Evolutionary conservation across 108 stramenopile genomes (phyloP), one percentile per base, ranked within the genome.

Genomic region (Discostella stelligeroides): DNA sequence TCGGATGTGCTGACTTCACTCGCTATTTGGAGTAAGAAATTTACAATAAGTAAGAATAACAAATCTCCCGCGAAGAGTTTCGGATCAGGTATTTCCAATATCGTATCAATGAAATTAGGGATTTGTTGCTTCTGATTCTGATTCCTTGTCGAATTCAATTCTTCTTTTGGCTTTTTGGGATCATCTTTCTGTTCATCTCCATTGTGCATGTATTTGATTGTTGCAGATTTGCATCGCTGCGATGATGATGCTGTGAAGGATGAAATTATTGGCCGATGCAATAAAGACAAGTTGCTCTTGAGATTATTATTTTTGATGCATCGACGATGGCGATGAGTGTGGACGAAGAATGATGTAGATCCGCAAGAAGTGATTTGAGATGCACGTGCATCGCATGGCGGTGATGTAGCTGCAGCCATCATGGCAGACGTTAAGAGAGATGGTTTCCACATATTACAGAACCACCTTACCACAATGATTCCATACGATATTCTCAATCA

Each of bases 21-120:
- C 12, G 69, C 69, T 18, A 78, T 70, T 60, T 78, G 76, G 5
- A 78, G 48, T 42, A 78, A 41, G 48, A 78, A 78, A 42, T 78
- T 78, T 0, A 70, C 46, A 7, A 70, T 66, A 10, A 78, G 64
- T 37, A 78, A 29, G 62, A 70, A 78, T 60, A 78, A 60, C 48
- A 78, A 51, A 63, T 78, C 76, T 9, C 69, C 76, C 20, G 69
- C 64, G 0, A 78, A 47, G 17, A 78, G 28, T 46, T 49, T 46
- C 30, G 64, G 45, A 46, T 78, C 76, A 5, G 76, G 76, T 23
- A 78, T 66, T 60, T 78, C 76, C 34, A 66, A 34, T 14, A 76
- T 46, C n/a, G 61, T 17, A 70, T 60, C 42, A 6, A 70, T 20
- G 30, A 70, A 70, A 0, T 39, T 48, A 34, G 50, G 57, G 29